Evolutionary conservation across 768 basidiomycete species (phyloP).

Genomic region (Trichaptum fuscoviolaceum): DNA sequence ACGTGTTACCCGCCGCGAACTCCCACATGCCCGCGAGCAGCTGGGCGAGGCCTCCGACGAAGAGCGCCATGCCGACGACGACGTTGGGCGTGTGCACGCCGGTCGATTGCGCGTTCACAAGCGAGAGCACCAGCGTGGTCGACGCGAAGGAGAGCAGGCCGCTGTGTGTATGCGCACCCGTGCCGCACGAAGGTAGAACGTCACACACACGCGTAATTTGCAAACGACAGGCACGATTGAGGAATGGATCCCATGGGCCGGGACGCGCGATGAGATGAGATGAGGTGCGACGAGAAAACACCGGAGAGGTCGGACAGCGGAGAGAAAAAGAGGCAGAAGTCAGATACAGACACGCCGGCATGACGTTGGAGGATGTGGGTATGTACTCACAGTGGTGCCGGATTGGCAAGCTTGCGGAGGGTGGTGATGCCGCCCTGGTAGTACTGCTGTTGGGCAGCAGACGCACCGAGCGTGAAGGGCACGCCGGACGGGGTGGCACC

Average conservation of each 20-base stretch:
- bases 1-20: conserved; percentile 62
- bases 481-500: neutral
- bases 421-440: conserved; percentile 3
- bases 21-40: conserved; percentile 90
- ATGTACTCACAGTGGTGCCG: neutral
- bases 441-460: neutral
- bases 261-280: neutral
- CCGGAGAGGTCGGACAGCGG: neutral
- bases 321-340: neutral
- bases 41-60: conserved; percentile 80
- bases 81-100: conserved; percentile 54
- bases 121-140: conserved; percentile 73
- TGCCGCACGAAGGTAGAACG: conserved; percentile 3
- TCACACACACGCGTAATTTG: neutral
- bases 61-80: conserved; percentile 82
- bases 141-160: conserved; percentile 82
- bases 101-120: conserved; percentile 64
- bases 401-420: neutral
- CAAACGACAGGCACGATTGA: neutral
- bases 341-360: neutral
- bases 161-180: conserved; percentile 27
- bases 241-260: neutral
- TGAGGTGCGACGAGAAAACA: too few species aligned
- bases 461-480: neutral
- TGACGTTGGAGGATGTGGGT: neutral